These are phyloP conservation scores for Hyphopichia pseudoburtonii DNA, from an alignment of 1,139 yeast genomes.

Conservation along the genomic window DNA sequence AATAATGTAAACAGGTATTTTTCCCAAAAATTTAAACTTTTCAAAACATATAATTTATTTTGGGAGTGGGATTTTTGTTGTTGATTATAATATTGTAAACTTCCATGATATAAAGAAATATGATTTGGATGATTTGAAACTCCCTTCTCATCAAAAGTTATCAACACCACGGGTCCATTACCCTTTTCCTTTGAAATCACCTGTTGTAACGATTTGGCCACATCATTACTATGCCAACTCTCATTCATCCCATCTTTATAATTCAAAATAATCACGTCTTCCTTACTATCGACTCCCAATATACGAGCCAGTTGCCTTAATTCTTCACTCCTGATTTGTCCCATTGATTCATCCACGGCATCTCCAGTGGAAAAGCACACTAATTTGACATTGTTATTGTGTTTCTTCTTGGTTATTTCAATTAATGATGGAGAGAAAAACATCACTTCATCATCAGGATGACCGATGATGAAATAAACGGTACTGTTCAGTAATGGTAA, in stretches of 20 bases:
- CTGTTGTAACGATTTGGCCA: conserved; percentile 28
- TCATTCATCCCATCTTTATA: conserved; percentile 72
- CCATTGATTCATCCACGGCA: conserved; percentile 63
- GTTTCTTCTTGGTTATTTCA: conserved; percentile 48
- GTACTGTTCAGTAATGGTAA: conserved; percentile 34
- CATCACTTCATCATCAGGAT: conserved; percentile 99
- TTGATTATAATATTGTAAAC: conserved; percentile 29
- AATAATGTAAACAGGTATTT: conserved; percentile 54
- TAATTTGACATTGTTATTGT: conserved; percentile 54
- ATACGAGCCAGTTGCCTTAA: conserved; percentile 55
- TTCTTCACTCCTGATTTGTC: conserved; percentile 60
- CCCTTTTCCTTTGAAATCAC: conserved; percentile 13
- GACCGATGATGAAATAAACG: conserved; percentile 72
- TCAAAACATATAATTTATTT: conserved; percentile 38
- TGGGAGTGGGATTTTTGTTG: conserved; percentile 9
- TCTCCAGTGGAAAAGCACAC: conserved; percentile 81
- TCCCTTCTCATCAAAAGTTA: conserved; percentile 84
- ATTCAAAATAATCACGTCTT: conserved; percentile 48
- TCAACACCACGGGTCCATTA: conserved; percentile 34
- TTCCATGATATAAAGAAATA: conserved; percentile 61
- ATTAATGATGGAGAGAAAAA: conserved; percentile 83
- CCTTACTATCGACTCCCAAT: conserved; percentile 49
- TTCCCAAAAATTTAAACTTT: conserved; percentile 45
- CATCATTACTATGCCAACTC: conserved; percentile 58
- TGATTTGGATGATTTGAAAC: conserved; percentile 89